These are phyloP conservation scores for Penicillium malachiteum DNA, from an alignment of 495 filamentous ascomycete species.

Conservation along the genomic window DNA sequence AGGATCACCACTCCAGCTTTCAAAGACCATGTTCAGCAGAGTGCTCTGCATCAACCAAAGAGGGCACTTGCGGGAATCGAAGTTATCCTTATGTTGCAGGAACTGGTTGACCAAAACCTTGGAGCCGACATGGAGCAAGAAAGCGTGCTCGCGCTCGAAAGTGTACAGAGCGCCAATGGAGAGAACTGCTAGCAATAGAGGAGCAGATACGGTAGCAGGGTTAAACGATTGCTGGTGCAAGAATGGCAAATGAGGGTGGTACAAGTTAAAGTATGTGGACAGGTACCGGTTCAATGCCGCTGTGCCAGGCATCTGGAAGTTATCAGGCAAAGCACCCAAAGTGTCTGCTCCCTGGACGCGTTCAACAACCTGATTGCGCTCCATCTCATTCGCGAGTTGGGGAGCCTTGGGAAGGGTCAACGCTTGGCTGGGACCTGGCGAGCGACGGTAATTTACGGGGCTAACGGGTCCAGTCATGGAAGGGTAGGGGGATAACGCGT, in stretches of 20 bases:
- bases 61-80: constrained; percentile 97
- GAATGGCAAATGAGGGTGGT: constrained; percentile 96
- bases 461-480: constrained; percentile 73
- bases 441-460: constrained; percentile 65
- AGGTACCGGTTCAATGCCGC: constrained; percentile 83
- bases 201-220: constrained; percentile 71
- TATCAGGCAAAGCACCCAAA: constrained; percentile 79
- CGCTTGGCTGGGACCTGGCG: constrained; percentile 62
- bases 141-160: constrained; percentile 93
- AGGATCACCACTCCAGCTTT: constrained; percentile 97
- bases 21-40: constrained; percentile 97
- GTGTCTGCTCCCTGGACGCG: constrained; percentile 77
- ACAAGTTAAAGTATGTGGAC: constrained; percentile 93
- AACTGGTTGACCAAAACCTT: constrained; percentile 97
- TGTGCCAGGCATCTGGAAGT: constrained; percentile 81
- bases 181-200: constrained; percentile 84
- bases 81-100: constrained; percentile 95
- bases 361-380: constrained; percentile 77
- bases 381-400: constrained; percentile 69
- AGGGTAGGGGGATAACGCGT: constrained; percentile 74
- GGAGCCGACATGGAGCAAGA: constrained; percentile 95
- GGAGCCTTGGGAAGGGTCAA: constrained; percentile 65
- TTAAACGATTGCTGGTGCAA: constrained; percentile 90
- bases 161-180: constrained; percentile 96
- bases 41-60: constrained; percentile 97